Evolutionary conservation across 2,329 filamentous ascomycete genomes (phyloP), one percentile per base, ranked within the genome.

Genomic region (Beauveria sp.): DNA sequence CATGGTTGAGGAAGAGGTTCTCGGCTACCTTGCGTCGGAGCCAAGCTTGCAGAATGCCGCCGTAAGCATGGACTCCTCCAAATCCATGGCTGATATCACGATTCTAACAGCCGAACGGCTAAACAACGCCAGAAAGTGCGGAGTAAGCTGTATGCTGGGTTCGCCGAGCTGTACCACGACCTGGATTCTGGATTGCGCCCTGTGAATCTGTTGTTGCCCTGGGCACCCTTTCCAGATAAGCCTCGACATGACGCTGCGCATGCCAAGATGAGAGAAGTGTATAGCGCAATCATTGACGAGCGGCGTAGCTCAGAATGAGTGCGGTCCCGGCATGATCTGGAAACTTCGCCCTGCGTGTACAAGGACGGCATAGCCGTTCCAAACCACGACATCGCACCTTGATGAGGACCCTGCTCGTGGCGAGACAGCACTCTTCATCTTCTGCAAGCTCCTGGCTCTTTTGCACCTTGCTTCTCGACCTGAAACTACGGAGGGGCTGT

Each of bases 341-440:
- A 90, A 93, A 71, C 73, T 93, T 61, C 93, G 88, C 79, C 81
- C 66, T 88, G 86, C 71, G 81, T 76, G 12, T 93, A 93, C 82
- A 92, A 92, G 75, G 80, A 90, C 67, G 89, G 90, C 52, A 80
- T 77, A 12, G 75, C 79, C 0, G 75, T 93, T 1, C 86, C 89
- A 0, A 89, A 93, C 71, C 81, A 86, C 66, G 89, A 93, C 70
- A 85, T 93, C 57, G 89, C 89, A 0, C 86, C 73, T 90, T 93
- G 80, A 92, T 93, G 90, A 93, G 93, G 69, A 89, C 89, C 0
- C 80, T 93, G 18, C 81, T 93, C 57, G 93, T 95, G 89, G 90
- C 87, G 12, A 90, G 90, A 56, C 90, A 95, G 70, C 90, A 93
- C 76, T 89, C 88, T 1, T 92, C 89, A 0, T 88, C 89, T 5